phyloP scores from a whole-genome alignment of 2,329 filamentous ascomycete species.

The Dissoconium aciculare region DNA sequence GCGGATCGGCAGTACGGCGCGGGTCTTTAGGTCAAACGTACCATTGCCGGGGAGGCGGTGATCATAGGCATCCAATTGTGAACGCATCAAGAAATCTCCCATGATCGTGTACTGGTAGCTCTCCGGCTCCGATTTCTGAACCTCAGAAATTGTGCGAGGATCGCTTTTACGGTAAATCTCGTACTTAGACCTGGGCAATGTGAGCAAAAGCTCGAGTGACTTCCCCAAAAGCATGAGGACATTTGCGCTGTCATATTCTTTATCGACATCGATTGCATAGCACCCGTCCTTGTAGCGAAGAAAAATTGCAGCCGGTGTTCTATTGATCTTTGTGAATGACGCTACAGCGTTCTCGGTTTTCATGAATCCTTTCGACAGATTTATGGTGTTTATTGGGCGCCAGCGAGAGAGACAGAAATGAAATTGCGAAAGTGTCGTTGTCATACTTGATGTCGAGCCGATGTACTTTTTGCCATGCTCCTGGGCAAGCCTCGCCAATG shows the following conservation, averaged over 20 bases:
- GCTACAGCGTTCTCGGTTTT: constrained; percentile 35
- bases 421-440: constrained; percentile 70
- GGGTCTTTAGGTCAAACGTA: constrained; percentile 92
- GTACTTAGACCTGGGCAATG: constrained; percentile 64
- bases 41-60: constrained; percentile 73
- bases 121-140: constrained; percentile 57
- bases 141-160: constrained; percentile 53
- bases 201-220: constrained; percentile 92
- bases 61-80: constrained; percentile 85
- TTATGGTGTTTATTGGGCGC: constrained; percentile 53
- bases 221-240: constrained; percentile 85
- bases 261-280: constrained; percentile 94
- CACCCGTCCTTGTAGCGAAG: constrained; percentile 66
- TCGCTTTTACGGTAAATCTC: constrained; percentile 64
- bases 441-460: constrained; percentile 96
- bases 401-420: constrained; percentile 80
- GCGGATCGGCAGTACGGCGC: constrained; percentile 78
- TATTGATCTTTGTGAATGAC: constrained; percentile 57
- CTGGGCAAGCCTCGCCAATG: constrained; percentile 53
- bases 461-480: constrained; percentile 63
- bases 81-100: constrained; percentile 83
- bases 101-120: constrained; percentile 76
- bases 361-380: constrained; percentile 53
- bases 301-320: constrained; percentile 65
- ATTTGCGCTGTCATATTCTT: constrained; percentile 72